Evolutionary conservation across 139 green algal species (phyloP).

Genomic region (Protoeuglena noctilucae): DNA sequence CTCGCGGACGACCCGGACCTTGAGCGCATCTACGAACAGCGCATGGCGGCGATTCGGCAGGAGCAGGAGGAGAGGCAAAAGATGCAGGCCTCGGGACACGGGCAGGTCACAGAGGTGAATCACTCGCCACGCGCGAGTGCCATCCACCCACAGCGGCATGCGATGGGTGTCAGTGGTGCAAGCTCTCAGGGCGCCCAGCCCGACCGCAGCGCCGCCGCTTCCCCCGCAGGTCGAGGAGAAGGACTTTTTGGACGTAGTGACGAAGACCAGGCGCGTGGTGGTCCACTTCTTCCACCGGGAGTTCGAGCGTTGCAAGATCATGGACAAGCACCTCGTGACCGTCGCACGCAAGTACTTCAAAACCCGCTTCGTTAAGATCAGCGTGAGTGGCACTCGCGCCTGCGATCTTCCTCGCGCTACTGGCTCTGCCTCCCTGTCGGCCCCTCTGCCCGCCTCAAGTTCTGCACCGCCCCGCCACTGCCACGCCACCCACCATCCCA

Average conservation of each 20-base stretch:
- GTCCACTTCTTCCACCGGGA: constrained; percentile 89
- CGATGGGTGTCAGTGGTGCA: not conserved
- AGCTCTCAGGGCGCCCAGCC: not conserved
- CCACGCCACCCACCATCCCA: not conserved
- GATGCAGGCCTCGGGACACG: constrained; percentile 68
- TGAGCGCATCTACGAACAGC: constrained; percentile 42
- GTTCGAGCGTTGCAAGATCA: constrained; percentile 90
- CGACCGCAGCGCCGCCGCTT: not conserved
- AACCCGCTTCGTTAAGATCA: constrained; percentile 83
- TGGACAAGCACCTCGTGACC: constrained; percentile 75
- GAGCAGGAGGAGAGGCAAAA: constrained; percentile 57
- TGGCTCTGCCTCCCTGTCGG: no score
- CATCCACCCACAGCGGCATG: not conserved
- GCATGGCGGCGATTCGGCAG: constrained; percentile 47
- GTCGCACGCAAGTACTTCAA: constrained; percentile 64
- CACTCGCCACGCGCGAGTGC: not conserved
- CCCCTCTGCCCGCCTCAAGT: not conserved
- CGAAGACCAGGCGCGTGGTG: constrained; percentile 54
- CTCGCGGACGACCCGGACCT: constrained; percentile 29
- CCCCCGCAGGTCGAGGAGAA: constrained; percentile 49
- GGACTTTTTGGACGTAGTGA: constrained; percentile 83
- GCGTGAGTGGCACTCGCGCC: no score
- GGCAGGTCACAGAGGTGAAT: constrained; percentile 18
- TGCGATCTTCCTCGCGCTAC: no score
- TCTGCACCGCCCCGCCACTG: not conserved